Evolutionary conservation across 2,329 filamentous ascomycete genomes (phyloP).

Genomic region (Aspergillus puulaauensis): DNA sequence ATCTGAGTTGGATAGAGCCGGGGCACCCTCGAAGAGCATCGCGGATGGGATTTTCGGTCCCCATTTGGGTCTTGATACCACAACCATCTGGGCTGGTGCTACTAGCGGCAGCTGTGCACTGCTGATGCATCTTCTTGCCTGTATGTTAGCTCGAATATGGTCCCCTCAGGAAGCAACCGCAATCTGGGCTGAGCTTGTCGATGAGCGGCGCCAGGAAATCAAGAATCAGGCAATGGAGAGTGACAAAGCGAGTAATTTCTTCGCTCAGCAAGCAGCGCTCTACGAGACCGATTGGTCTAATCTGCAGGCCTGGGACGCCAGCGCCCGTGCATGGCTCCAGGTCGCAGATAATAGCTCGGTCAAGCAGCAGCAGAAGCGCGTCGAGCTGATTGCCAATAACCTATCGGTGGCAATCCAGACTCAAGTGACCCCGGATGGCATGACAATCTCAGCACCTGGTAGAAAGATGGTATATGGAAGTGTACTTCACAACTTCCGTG

Average conservation of each 20-base stretch:
- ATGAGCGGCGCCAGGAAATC: neutral
- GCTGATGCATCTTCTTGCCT: slow-evolving; percentile 10
- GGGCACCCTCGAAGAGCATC: neutral
- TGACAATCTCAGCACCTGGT: neutral
- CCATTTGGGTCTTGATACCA: slow-evolving; percentile 9
- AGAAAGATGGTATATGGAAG: slow-evolving; percentile 1
- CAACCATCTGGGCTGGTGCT: slow-evolving; percentile 11
- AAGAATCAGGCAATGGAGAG: neutral
- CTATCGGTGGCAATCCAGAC: slow-evolving; percentile 5
- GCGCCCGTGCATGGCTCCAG: slow-evolving; percentile 9
- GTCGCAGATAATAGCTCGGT: slow-evolving; percentile 7
- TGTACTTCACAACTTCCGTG: slow-evolving; percentile 3
- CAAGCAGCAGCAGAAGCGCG: slow-evolving; percentile 1
- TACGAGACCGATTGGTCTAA: slow-evolving; percentile 1
- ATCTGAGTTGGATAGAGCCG: neutral
- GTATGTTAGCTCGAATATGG: slow-evolving; percentile 12
- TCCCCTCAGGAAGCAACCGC: slow-evolving; percentile 8
- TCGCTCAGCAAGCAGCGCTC: slow-evolving; percentile 1
- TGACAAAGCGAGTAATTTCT: neutral
- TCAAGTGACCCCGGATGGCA: neutral
- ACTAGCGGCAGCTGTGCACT: slow-evolving; percentile 3
- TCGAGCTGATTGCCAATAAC: slow-evolving; percentile 9
- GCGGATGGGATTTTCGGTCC: slow-evolving; percentile 8
- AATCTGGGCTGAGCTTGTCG: slow-evolving; percentile 9
- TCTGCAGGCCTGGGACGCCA: slow-evolving; percentile 10